phyloP scores from a whole-genome alignment of 1,139 yeast genomes.

The Groenewaldozyma sp. region DNA sequence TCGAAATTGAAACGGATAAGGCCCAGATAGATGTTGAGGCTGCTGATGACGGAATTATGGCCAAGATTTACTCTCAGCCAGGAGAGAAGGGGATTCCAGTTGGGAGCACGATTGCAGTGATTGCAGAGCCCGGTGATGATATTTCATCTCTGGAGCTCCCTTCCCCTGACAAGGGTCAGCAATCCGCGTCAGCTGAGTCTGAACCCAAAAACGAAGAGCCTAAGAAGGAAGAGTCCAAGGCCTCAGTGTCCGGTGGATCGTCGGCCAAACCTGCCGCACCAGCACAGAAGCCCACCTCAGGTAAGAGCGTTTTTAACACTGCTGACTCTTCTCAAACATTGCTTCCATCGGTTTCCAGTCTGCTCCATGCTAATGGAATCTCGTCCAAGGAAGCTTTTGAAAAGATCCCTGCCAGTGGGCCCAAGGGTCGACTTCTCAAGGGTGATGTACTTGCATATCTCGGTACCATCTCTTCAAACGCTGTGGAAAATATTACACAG shows the following conservation, averaged over 20 bases:
- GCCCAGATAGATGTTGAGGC: constrained; percentile 93
- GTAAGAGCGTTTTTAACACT: neutral
- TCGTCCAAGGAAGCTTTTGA: constrained; percentile 58
- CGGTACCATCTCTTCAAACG: constrained; percentile 55
- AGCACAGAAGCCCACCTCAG: constrained; percentile 12
- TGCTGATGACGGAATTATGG: constrained; percentile 81
- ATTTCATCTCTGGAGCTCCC: constrained; percentile 57
- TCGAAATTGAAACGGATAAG: constrained; percentile 90
- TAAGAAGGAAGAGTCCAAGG: constrained; percentile 5
- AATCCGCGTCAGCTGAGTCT: constrained; percentile 19
- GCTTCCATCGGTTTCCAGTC: constrained; percentile 70
- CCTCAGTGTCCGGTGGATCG: constrained; percentile 14
- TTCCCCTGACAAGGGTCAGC: constrained; percentile 26
- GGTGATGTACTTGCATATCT: constrained; percentile 85
- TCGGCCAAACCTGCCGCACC: constrained; percentile 16
- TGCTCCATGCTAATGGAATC: constrained; percentile 54
- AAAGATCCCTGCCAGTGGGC: constrained; percentile 79
- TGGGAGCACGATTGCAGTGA: constrained; percentile 79
- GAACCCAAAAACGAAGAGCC: constrained; percentile 16
- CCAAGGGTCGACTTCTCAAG: constrained; percentile 74
- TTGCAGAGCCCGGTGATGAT: constrained; percentile 87
- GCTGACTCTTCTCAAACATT: constrained; percentile 57
- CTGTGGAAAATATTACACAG: constrained; percentile 45
- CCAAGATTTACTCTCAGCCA: constrained; percentile 58
- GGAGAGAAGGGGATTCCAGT: constrained; percentile 77